Evolutionary conservation across 345 rosid species (phyloP).

Genomic region (Eutrema heterophyllum): DNA sequence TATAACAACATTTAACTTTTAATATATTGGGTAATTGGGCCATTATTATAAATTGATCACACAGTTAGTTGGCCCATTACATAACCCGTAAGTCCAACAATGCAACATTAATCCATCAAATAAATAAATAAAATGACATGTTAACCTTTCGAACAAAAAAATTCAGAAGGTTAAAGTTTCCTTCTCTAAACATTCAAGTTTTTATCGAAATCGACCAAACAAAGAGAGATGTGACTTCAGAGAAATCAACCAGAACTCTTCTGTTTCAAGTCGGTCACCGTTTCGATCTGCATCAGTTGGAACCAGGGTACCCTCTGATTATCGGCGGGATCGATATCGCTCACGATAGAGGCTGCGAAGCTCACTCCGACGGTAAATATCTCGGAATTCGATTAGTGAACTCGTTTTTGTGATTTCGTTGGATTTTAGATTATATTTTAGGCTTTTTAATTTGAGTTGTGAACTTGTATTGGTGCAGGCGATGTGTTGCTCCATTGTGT

Average conservation of each 20-base stretch:
- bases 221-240: slow-evolving; percentile 13
- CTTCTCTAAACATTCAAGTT: too few relatives aligned
- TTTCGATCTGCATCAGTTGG: slow-evolving; percentile 86
- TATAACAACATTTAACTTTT: too few relatives aligned
- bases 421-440: background rate
- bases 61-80: too few relatives aligned
- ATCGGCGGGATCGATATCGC: slow-evolving; percentile 92
- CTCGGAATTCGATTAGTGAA: background rate
- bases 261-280: slow-evolving; percentile 96
- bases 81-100: too few relatives aligned
- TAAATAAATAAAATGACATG: too few relatives aligned
- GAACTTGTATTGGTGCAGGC: slow-evolving; percentile 45
- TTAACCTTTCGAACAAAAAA: too few relatives aligned
- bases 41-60: too few relatives aligned
- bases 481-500: slow-evolving; percentile 98
- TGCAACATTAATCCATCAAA: too few relatives aligned
- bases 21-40: too few relatives aligned
- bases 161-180: too few relatives aligned
- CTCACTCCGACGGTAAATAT: slow-evolving; percentile 91
- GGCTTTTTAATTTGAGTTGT: background rate
- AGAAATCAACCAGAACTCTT: slow-evolving; percentile 43
- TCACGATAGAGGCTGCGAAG: slow-evolving; percentile 95
- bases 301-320: slow-evolving; percentile 90
- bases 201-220: too few relatives aligned
- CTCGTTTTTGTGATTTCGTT: background rate